phyloP scores from a whole-genome alignment of 768 basidiomycete genomes.

The Fomitopsis serialis region DNA sequence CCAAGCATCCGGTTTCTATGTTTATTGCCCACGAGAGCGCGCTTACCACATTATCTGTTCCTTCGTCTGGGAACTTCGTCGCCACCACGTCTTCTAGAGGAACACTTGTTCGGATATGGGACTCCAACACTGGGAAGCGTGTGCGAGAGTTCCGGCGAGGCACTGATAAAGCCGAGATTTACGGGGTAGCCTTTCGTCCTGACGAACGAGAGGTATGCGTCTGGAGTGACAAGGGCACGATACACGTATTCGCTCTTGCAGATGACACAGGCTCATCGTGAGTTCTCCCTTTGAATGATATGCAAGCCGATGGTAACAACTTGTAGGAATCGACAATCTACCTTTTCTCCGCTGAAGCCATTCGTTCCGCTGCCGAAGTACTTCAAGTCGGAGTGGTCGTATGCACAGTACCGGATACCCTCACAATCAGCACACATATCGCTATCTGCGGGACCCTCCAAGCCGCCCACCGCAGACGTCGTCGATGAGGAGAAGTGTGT shows the following conservation, averaged over 20 bases:
- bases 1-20: constrained; percentile 69
- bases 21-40: constrained; percentile 81
- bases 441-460: constrained; percentile 57
- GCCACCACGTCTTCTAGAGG: constrained; percentile 83
- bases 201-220: constrained; percentile 86
- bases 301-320: not conserved
- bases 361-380: constrained; percentile 85
- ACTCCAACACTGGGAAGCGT: constrained; percentile 65
- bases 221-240: constrained; percentile 94
- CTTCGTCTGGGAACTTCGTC: constrained; percentile 71
- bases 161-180: constrained; percentile 86
- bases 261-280: constrained; percentile 60
- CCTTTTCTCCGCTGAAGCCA: constrained; percentile 72
- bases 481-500: constrained; percentile 82
- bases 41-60: constrained; percentile 71
- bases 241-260: constrained; percentile 78
- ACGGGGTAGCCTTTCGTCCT: constrained; percentile 81
- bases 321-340: constrained; percentile 78
- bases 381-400: constrained; percentile 95
- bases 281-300: constrained; percentile 25
- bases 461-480: constrained; percentile 51
- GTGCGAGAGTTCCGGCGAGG: constrained; percentile 80
- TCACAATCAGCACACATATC: constrained; percentile 80
- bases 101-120: constrained; percentile 87
- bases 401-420: constrained; percentile 88